These are phyloP conservation scores for Podospora comata DNA, from an alignment of 495 filamentous ascomycete genomes.

Conservation along the genomic window DNA sequence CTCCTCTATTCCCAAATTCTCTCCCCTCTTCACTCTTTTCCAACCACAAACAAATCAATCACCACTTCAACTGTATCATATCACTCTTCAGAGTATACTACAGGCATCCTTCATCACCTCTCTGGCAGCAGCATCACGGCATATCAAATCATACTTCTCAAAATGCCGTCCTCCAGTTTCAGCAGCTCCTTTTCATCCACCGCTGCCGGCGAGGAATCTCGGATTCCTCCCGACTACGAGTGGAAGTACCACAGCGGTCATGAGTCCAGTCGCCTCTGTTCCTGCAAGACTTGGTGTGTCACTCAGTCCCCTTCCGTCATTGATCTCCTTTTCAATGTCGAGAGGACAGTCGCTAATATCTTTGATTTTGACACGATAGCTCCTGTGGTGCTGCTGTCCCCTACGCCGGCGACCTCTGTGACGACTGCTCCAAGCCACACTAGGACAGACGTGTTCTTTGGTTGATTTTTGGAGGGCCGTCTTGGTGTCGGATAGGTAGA, in stretches of 20 bases:
- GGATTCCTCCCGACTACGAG: not conserved
- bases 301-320: not conserved
- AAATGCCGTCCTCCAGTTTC: not conserved
- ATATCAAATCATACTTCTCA: not conserved
- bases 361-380: not conserved
- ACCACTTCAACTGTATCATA: not conserved
- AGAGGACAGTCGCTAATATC: not conserved
- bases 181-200: not conserved
- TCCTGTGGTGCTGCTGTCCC: constrained; percentile 8
- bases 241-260: not conserved
- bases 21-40: not conserved
- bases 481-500: not conserved
- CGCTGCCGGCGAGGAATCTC: not conserved
- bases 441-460: not conserved
- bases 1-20: too few species aligned
- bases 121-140: not conserved
- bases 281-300: not conserved
- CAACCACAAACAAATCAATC: not conserved
- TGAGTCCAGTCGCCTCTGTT: not conserved
- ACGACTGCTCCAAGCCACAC: constrained; percentile 5
- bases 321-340: not conserved
- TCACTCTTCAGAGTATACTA: not conserved
- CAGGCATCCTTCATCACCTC: not conserved
- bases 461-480: not conserved
- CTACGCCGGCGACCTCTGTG: constrained; percentile 9